Conservation (phyloP, 129 eudicot species). For the Silybum marianum region DNA sequence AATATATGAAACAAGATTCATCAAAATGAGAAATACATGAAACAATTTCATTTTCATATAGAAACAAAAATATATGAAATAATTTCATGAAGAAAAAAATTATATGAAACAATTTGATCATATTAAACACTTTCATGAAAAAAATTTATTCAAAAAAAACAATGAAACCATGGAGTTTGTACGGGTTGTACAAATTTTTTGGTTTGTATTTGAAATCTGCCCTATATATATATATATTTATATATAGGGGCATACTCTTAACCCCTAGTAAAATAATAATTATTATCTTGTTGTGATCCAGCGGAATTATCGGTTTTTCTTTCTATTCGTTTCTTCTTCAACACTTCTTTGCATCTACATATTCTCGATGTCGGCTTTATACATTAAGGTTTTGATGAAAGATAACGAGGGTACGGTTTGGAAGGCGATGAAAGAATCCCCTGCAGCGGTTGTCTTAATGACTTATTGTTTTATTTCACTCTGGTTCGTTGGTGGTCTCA, state of each 20-base stretch:
- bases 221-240: too few relatives aligned
- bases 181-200: too few relatives aligned
- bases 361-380: slow-evolving; percentile 83
- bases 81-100: too few relatives aligned
- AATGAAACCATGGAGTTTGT: too few relatives aligned
- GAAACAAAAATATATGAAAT: too few relatives aligned
- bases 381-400: slow-evolving; percentile 80
- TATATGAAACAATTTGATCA: too few relatives aligned
- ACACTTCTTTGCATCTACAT: slow-evolving; percentile 87
- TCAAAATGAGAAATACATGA: too few relatives aligned
- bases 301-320: slow-evolving; percentile 96
- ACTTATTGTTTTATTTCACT: slow-evolving; percentile 77
- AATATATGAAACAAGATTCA: too few relatives aligned
- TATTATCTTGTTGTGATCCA: slow-evolving; percentile 34
- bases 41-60: too few relatives aligned
- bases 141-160: too few relatives aligned
- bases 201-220: too few relatives aligned
- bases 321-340: slow-evolving; percentile 79
- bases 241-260: background rate
- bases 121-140: too few relatives aligned
- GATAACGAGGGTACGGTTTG: slow-evolving; percentile 74
- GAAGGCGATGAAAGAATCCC: slow-evolving; percentile 94
- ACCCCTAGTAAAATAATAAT: background rate
- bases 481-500: slow-evolving; percentile 99
- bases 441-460: slow-evolving; percentile 88